Conservation (phyloP, 148 eudicot species). For the Persicaria maculosa region DNA sequence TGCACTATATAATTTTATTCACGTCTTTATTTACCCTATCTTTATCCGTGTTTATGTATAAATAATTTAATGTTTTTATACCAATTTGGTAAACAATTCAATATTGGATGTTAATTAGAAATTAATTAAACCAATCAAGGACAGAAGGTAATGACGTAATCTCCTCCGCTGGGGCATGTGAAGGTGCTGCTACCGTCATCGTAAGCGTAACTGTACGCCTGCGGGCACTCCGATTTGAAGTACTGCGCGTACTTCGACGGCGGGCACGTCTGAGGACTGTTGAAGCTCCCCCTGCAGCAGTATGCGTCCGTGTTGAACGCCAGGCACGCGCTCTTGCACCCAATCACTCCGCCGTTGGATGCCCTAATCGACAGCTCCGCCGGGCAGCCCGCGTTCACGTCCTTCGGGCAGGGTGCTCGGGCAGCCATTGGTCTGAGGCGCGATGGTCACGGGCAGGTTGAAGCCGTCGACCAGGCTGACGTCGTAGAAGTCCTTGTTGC, state of each 20-base stretch:
- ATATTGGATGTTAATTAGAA: too few species aligned
- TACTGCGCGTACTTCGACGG: conserved; percentile 59
- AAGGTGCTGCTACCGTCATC: conserved; percentile 80
- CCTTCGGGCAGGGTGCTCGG: neutral
- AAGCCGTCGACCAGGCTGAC: conserved; percentile 60
- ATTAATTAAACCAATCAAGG: too few species aligned
- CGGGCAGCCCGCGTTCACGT: conserved; percentile 36
- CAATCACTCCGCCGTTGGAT: conserved; percentile 45
- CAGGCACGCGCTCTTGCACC: conserved; percentile 90
- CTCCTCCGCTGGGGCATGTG: conserved; percentile 65
- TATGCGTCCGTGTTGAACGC: conserved; percentile 63
- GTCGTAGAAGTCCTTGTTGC: conserved; percentile 67
- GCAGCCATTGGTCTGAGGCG: conserved; percentile 44
- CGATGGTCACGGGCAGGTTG: conserved; percentile 77
- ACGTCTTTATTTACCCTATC: too few species aligned
- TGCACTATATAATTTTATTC: too few species aligned
- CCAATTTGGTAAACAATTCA: too few species aligned
- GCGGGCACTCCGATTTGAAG: conserved; percentile 81
- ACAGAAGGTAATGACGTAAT: conserved; percentile 76
- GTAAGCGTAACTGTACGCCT: conserved; percentile 76
- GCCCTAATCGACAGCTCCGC: conserved; percentile 58
- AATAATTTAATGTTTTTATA: too few species aligned
- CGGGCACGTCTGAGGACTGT: conserved; percentile 63
- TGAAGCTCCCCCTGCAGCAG: conserved; percentile 65
- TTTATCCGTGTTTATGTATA: too few species aligned